Conservation (phyloP, 2,329 filamentous ascomycete species). For the Chrysoporthe puriensis region DNA sequence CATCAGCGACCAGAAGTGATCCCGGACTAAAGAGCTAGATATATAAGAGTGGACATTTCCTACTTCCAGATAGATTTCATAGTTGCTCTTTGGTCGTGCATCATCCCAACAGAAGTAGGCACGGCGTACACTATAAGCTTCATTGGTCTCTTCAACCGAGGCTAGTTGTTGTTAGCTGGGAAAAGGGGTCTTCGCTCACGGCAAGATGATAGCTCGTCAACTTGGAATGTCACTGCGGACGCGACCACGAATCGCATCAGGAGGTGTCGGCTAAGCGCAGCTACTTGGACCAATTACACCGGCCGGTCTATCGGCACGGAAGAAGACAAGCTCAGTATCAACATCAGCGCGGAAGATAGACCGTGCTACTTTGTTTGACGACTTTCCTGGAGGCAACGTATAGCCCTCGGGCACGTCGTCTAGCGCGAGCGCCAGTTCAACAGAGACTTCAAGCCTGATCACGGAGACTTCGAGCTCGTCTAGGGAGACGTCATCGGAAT, state of each 20-base stretch:
- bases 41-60: too few relatives aligned
- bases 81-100: too few relatives aligned
- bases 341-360: not conserved
- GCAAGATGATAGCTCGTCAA: not conserved
- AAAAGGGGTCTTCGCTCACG: not conserved
- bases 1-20: too few relatives aligned
- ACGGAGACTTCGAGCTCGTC: too few relatives aligned
- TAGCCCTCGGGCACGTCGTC: not conserved
- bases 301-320: not conserved
- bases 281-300: not conserved
- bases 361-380: not conserved
- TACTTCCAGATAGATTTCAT: too few relatives aligned
- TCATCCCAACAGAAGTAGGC: not conserved
- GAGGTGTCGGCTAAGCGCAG: not conserved
- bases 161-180: not conserved
- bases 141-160: not conserved
- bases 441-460: not conserved
- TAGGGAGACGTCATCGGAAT: too few relatives aligned
- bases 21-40: too few relatives aligned
- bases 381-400: not conserved
- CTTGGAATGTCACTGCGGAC: not conserved
- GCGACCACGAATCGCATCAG: not conserved
- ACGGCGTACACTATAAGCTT: not conserved
- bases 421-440: too few relatives aligned
- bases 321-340: not conserved